Evolutionary conservation across 2,329 filamentous ascomycete genomes (phyloP), one percentile per base, ranked within the genome.

Genomic region (Coccinonectria pachysandricola): DNA sequence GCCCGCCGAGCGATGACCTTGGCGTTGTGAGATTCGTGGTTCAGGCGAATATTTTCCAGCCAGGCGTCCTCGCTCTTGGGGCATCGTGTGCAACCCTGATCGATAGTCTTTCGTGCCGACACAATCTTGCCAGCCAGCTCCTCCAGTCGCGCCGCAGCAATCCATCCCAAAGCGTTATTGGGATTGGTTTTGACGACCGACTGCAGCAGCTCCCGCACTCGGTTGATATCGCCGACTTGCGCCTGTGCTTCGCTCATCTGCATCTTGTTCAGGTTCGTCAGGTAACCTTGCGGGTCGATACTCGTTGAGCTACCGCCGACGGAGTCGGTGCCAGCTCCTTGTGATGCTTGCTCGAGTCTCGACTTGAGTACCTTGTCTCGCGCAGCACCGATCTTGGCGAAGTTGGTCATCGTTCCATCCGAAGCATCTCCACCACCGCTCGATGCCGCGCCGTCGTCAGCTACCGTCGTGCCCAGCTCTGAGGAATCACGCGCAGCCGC

Each of bases 151-250:
- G 88, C 86, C 4, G 91, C 83, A 4, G 92, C 91, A 43, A 98
- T 92, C 82, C 92, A 98, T 12, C 86, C 91, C 7, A 91, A 83
- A 0, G 83, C 86, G 49, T 96, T 92, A 37, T 84, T 87, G 3
- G 88, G 84, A 52, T 98, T 98, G 6, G 88, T 95, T 57, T 91
- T 92, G 52, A 94, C 92, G 23, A 96, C 91, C 0, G 88, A 96
- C 50, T 94, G 86, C n/a, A 98, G 63, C 18, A 98, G 68, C 37
- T 87, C 79, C 37, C 91, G 75, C 11, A 92, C 91, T 54, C 91
- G 80, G 50, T 94, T 93, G 52, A 98, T 85, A 48, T 98, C 91
- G 34, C 91, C 88, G 14, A 96, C 82, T 44, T 87, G 81, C 4
- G 83, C 73, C 46, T 92, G 83, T 4, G 77, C 74, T 32, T 85